Conservation (phyloP, 2,329 filamentous ascomycete genomes). For the Neofusicoccum kwambonambiense region DNA sequence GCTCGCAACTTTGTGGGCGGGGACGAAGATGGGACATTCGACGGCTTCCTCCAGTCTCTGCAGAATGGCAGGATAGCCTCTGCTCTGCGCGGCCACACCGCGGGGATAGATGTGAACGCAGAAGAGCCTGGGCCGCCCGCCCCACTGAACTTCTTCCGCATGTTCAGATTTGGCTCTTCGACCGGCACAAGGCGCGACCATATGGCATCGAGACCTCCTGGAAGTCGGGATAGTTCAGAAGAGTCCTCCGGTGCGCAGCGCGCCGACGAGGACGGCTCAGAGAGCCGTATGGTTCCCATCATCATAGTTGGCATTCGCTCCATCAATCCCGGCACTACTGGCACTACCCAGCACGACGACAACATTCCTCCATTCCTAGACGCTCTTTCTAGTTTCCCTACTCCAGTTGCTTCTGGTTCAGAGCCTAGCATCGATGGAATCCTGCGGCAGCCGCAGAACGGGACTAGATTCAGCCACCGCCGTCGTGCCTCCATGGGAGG, state of each 20-base stretch:
- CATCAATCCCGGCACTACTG: slow-evolving; percentile 54
- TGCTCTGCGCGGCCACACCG: slow-evolving; percentile 49
- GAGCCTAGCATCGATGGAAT: slow-evolving; percentile 51
- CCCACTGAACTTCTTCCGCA: slow-evolving; percentile 66
- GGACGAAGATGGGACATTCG: slow-evolving; percentile 61
- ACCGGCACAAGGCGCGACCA: slow-evolving; percentile 20
- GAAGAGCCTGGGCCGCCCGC: slow-evolving; percentile 44
- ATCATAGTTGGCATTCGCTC: slow-evolving; percentile 70
- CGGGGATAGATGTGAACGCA: slow-evolving; percentile 39
- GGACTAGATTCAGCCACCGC: slow-evolving; percentile 54
- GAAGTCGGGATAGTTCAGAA: slow-evolving; percentile 27
- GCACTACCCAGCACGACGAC: slow-evolving; percentile 40
- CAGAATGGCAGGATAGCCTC: slow-evolving; percentile 61
- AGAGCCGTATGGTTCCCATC: slow-evolving; percentile 63
- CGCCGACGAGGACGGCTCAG: slow-evolving; percentile 41
- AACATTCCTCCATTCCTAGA: slow-evolving; percentile 51
- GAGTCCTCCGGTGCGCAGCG: slow-evolving; percentile 22
- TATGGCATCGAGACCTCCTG: slow-evolving; percentile 17
- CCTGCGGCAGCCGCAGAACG: slow-evolving; percentile 54
- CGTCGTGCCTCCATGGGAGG: slow-evolving; percentile 56
- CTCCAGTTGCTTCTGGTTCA: slow-evolving; percentile 47
- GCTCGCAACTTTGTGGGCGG: slow-evolving; percentile 55
- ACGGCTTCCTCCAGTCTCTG: slow-evolving; percentile 62
- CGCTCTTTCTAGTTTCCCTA: slow-evolving; percentile 49
- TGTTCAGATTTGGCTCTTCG: slow-evolving; percentile 65